A percentile compares a stretch with the other conserved stretches of the same genome.
These are phyloP conservation scores for Penicillium sp. DNA, from an alignment of 2,329 filamentous ascomycete genomes.

Conservation along the genomic window DNA sequence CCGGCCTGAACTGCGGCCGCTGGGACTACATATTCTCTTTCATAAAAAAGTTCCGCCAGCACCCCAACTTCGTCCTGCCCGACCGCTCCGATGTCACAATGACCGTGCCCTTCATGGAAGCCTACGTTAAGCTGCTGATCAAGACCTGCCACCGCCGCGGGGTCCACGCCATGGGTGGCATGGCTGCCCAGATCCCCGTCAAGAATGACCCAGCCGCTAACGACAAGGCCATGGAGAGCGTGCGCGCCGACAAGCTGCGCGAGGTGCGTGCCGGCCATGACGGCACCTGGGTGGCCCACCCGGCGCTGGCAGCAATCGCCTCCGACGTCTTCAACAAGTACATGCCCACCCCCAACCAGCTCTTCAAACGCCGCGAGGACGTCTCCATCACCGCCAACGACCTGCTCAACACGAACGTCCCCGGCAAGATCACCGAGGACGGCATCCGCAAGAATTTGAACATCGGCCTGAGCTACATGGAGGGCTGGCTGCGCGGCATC, in stretches of 20 bases:
- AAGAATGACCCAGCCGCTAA: slow-evolving; percentile 91
- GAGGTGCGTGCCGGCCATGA: slow-evolving; percentile 95
- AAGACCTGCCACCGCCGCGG: slow-evolving; percentile 96
- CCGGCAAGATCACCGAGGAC: slow-evolving; percentile 84
- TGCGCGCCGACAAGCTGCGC: slow-evolving; percentile 91
- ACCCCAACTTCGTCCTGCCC: slow-evolving; percentile 87
- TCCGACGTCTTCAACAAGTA: slow-evolving; percentile 93
- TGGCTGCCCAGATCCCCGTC: slow-evolving; percentile 98
- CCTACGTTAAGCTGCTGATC: slow-evolving; percentile 94
- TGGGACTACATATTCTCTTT: slow-evolving; percentile 99
- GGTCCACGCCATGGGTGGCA: slow-evolving; percentile 98
- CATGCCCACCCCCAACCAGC: slow-evolving; percentile 98
- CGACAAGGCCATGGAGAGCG: slow-evolving; percentile 88
- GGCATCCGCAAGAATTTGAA: slow-evolving; percentile 97
- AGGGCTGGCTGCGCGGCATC: slow-evolving; percentile 91
- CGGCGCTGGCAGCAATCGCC: slow-evolving; percentile 82
- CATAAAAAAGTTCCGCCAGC: slow-evolving; percentile 98
- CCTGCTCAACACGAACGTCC: slow-evolving; percentile 96
- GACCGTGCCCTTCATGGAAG: slow-evolving; percentile 97
- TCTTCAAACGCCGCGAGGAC: slow-evolving; percentile 86
- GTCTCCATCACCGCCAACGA: slow-evolving; percentile 83
- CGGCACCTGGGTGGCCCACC: slow-evolving; percentile 96
- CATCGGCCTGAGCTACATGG: slow-evolving; percentile 97
- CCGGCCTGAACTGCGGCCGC: slow-evolving; percentile 94
- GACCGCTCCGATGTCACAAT: slow-evolving; percentile 91